These are phyloP conservation scores for Podospora pseudocomata DNA, from an alignment of 495 filamentous ascomycete genomes.

Conservation along the genomic window DNA sequence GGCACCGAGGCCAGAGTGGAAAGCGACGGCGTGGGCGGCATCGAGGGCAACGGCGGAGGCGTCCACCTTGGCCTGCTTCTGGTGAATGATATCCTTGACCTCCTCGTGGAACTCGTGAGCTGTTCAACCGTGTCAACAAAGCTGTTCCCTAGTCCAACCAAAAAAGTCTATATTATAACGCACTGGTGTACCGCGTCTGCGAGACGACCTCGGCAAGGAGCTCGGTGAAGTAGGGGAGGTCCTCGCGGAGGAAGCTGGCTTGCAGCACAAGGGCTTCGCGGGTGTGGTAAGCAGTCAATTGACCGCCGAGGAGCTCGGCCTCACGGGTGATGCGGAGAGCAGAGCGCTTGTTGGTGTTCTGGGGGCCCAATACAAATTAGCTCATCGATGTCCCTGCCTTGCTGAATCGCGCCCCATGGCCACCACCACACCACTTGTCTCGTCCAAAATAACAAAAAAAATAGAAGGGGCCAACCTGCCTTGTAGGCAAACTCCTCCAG, in stretches of 20 bases:
- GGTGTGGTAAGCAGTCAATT: constrained; percentile 79
- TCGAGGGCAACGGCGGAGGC: constrained; percentile 72
- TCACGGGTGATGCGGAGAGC: constrained; percentile 90
- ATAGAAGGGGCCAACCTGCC: constrained; percentile 55
- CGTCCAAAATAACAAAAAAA: too few species aligned
- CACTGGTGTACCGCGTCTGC: constrained; percentile 80
- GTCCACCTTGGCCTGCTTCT: constrained; percentile 66
- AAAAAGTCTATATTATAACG: constrained; percentile 31
- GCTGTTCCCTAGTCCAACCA: background rate
- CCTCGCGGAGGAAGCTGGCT: constrained; percentile 89
- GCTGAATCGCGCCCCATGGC: constrained; percentile 19
- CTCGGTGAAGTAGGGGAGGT: constrained; percentile 97
- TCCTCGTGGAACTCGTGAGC: constrained; percentile 87
- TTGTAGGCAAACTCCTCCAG: constrained; percentile 95
- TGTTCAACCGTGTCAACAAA: constrained; percentile 38
- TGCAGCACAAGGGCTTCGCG: constrained; percentile 87
- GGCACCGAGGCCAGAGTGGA: constrained; percentile 87
- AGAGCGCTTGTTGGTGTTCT: constrained; percentile 84
- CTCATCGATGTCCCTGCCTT: constrained; percentile 32
- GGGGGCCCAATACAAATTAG: constrained; percentile 42
- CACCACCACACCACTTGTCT: background rate
- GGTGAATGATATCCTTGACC: constrained; percentile 65
- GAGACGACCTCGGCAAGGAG: constrained; percentile 86
- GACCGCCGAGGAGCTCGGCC: constrained; percentile 85
- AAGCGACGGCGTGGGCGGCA: constrained; percentile 82